Conservation (phyloP, 805 yeast genomes). For the Clavispora asparagi region DNA sequence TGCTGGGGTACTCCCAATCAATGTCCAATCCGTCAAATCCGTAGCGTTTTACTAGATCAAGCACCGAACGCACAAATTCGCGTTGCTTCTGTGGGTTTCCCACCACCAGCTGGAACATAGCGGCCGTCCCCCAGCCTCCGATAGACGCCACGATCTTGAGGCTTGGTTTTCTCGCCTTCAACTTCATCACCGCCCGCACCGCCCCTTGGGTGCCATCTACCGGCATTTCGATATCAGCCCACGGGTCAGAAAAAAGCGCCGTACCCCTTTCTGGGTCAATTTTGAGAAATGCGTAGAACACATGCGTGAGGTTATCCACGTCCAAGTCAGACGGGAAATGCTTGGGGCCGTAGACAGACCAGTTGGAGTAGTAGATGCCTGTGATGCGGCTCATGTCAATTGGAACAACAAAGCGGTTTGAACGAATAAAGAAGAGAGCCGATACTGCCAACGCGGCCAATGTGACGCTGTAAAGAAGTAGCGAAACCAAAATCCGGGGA, state of each 20-base stretch:
- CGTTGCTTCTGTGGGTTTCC: slow-evolving; percentile 21
- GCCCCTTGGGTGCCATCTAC: slow-evolving; percentile 27
- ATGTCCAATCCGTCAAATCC: slow-evolving; percentile 89
- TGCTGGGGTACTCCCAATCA: slow-evolving; percentile 89
- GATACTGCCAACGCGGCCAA: not conserved
- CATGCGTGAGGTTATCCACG: slow-evolving; percentile 49
- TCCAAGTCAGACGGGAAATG: slow-evolving; percentile 64
- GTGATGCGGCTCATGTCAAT: slow-evolving; percentile 4
- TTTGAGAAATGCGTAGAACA: slow-evolving; percentile 73
- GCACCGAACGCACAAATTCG: slow-evolving; percentile 47
- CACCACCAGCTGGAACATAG: slow-evolving; percentile 32
- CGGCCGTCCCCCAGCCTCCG: slow-evolving; percentile 71
- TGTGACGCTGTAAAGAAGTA: not conserved
- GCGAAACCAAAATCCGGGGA: not conserved
- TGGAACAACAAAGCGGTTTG: not conserved
- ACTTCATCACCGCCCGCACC: slow-evolving; percentile 27
- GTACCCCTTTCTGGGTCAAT: slow-evolving; percentile 52
- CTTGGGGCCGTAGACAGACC: slow-evolving; percentile 39
- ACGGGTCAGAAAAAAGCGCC: slow-evolving; percentile 51
- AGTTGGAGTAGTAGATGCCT: slow-evolving; percentile 43
- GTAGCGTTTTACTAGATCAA: slow-evolving; percentile 42
- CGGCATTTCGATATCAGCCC: slow-evolving; percentile 56
- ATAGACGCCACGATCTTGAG: slow-evolving; percentile 65
- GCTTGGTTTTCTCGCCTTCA: slow-evolving; percentile 37
- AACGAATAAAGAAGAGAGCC: not conserved